Conservation (phyloP, 2,329 filamentous ascomycete genomes). For the Dactylellina drechsleri region DNA sequence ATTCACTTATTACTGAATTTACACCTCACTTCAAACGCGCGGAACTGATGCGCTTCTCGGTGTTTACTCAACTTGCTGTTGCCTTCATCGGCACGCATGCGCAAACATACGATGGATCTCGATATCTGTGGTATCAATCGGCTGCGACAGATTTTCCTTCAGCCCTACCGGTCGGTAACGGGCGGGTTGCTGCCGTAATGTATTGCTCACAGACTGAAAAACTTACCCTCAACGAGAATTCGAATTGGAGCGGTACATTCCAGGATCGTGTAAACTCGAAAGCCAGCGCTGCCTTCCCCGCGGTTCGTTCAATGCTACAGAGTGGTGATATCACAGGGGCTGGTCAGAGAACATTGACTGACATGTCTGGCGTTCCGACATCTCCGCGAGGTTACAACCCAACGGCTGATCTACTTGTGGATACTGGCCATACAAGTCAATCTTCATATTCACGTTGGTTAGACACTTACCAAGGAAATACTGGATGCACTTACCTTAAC, state of each 20-base stretch:
- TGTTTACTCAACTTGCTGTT: slow-evolving; percentile 13
- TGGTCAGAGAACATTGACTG: slow-evolving; percentile 63
- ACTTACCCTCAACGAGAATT: slow-evolving; percentile 65
- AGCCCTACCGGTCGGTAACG: slow-evolving; percentile 66
- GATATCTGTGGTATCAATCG: slow-evolving; percentile 33
- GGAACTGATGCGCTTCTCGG: slow-evolving; percentile 10
- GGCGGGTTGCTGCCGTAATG: slow-evolving; percentile 64
- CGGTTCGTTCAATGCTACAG: slow-evolving; percentile 63
- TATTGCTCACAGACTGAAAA: slow-evolving; percentile 63
- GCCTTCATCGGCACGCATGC: slow-evolving; percentile 17
- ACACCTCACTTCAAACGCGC: neutral
- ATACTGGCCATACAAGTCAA: slow-evolving; percentile 20
- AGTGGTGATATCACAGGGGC: slow-evolving; percentile 62
- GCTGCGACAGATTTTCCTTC: slow-evolving; percentile 60
- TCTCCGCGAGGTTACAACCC: slow-evolving; percentile 63
- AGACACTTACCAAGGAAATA: slow-evolving; percentile 30
- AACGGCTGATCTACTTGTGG: slow-evolving; percentile 12
- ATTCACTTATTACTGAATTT: no score
- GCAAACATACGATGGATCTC: slow-evolving; percentile 25
- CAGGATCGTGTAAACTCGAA: slow-evolving; percentile 63
- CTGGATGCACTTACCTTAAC: slow-evolving; percentile 62
- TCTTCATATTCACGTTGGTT: slow-evolving; percentile 24
- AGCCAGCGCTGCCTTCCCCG: slow-evolving; percentile 61
- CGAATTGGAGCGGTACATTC: slow-evolving; percentile 64
- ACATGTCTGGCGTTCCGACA: slow-evolving; percentile 64